Conservation (phyloP, 2,329 filamentous ascomycete species). For the Apiospora hydei region DNA sequence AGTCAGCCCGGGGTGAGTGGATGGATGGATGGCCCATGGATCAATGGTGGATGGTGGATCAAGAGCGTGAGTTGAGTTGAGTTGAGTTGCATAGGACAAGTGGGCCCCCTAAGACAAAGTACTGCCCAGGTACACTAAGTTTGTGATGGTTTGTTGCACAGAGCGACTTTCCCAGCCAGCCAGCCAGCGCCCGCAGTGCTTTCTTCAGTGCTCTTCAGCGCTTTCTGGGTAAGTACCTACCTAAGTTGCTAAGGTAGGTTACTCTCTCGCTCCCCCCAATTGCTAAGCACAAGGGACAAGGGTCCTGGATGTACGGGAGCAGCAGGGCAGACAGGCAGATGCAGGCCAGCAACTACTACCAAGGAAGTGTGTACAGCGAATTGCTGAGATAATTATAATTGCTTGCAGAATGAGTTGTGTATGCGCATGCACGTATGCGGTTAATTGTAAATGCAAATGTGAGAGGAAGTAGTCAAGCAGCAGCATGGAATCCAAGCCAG, state of each 20-base stretch:
- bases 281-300: neutral
- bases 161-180: neutral
- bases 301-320: slow-evolving; percentile 20
- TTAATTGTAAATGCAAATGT: neutral
- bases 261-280: neutral
- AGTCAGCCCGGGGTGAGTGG: slow-evolving; percentile 21
- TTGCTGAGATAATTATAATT: neutral
- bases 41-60: slow-evolving; percentile 21
- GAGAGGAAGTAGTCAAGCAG: neutral
- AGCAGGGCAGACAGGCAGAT: slow-evolving; percentile 17
- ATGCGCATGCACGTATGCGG: neutral
- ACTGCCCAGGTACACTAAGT: slow-evolving; percentile 3
- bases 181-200: neutral
- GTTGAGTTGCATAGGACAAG: slow-evolving; percentile 21
- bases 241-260: too few relatives aligned
- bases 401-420: neutral
- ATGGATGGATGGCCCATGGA: slow-evolving; percentile 21
- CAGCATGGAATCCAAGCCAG: neutral
- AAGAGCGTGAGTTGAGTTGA: slow-evolving; percentile 21
- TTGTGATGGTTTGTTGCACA: slow-evolving; percentile 17
- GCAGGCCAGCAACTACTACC: neutral
- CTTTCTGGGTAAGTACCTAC: too few relatives aligned
- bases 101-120: slow-evolving; percentile 16
- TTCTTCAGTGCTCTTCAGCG: neutral
- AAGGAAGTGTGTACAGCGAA: neutral